Evolutionary conservation across 768 basidiomycete species (phyloP).

Genomic region (Flagelloscypha sp.): DNA sequence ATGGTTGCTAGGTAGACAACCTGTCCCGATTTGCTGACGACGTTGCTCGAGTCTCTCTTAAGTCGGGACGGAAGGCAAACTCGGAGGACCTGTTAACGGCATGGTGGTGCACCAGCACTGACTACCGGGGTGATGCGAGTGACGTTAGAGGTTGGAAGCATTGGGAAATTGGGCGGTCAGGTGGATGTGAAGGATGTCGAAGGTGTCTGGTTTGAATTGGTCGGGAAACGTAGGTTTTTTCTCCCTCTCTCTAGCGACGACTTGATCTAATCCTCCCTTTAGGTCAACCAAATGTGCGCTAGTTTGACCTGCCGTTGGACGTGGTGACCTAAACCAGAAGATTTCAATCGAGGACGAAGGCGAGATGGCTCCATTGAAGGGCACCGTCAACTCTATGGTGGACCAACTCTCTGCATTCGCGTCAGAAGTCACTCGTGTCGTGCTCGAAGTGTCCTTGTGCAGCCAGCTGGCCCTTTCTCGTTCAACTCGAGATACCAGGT

Average conservation of each 20-base stretch:
- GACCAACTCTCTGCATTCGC: constrained; percentile 84
- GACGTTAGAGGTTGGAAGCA: constrained; percentile 49
- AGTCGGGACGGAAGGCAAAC: constrained; percentile 49
- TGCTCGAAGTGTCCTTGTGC: constrained; percentile 59
- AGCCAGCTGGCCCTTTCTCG: too few relatives aligned
- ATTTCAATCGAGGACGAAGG: constrained; percentile 58
- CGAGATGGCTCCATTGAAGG: too few relatives aligned
- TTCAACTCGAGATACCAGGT: too few relatives aligned
- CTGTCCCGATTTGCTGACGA: constrained; percentile 58
- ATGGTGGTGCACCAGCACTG: constrained; percentile 25
- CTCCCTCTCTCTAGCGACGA: too few relatives aligned
- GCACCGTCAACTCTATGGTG: constrained; percentile 92
- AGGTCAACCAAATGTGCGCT: constrained; percentile 49
- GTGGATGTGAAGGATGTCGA: constrained; percentile 54
- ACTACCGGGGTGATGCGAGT: constrained; percentile 49
- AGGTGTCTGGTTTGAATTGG: constrained; percentile 50
- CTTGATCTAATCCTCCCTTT: neutral
- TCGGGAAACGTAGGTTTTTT: constrained; percentile 33
- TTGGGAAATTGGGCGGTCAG: constrained; percentile 56
- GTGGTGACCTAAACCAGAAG: constrained; percentile 57
- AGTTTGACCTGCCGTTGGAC: constrained; percentile 55
- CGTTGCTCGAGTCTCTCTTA: constrained; percentile 50
- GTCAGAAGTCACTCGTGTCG: constrained; percentile 63
- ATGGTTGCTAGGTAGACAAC: constrained; percentile 58
- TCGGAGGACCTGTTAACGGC: constrained; percentile 34